Base-by-base conservation (phyloP, 2,329 filamentous ascomycete genomes). In the Aspergillus sp. region DNA sequence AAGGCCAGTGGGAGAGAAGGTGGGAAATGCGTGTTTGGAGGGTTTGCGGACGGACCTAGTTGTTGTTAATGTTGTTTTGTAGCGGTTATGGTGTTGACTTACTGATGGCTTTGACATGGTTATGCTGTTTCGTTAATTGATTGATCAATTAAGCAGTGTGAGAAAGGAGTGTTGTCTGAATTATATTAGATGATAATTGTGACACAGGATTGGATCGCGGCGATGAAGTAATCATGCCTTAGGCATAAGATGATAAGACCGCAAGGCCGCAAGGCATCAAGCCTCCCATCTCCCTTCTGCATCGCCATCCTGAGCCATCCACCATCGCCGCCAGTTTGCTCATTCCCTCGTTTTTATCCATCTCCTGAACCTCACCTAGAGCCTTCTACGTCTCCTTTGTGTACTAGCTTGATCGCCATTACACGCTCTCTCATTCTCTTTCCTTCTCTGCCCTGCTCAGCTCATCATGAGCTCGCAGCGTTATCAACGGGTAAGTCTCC, bases 401-500 rank as follows among this genome's bases (percentile, higher is more conserved):
- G 23, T 17, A 13, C 7, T 43, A n/a, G n/a, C 23, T 27, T 43
- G 4, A 27, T 41, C 19, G 6, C 7, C 19, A 20, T 17, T 33
- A 17, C 30, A n/a, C 25, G 6, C 19, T 7, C 25, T 44, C 13
- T 47, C 39, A 13, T 20, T 43, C 39, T 43, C 41, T 43, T 44
- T 44, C 41, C 37, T n/a, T 43, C 30, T n/a, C 9, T 37, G 22
- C 46, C 52, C 48, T 58, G 64, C 61, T 66, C 64, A 64, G 65
- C 68, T 69, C 66, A 62, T 59, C 57, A 75, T 75, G 72, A 73
- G 69, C 68, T 71, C 71, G 61, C 72, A 74, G 65, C 67, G 72
- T 54, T 75, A 75, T 66, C 64, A 73, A 62, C 63, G 69, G 67
- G 72, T 74, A 69, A 55, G 69, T 54, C 49, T 48, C 49, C 45